Conservation (phyloP, 176 grass and related monocot genomes). For the Metroxylon sagu region DNA sequence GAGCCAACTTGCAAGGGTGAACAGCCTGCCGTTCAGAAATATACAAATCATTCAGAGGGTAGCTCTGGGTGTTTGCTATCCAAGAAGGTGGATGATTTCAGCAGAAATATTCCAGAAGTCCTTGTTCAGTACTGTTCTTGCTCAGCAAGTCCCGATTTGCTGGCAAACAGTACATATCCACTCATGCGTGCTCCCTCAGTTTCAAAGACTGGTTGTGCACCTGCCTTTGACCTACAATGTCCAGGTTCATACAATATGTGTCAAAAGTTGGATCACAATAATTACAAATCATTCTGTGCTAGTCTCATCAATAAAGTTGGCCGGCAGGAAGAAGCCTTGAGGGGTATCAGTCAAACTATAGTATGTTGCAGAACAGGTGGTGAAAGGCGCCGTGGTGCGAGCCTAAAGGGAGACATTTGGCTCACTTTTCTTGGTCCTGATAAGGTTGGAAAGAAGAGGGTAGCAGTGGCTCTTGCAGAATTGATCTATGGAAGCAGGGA, state of each 20-base stretch:
- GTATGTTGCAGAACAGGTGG: conserved; percentile 17
- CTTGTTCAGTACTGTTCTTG: conserved; percentile 28
- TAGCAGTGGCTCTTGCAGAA: conserved; percentile 59
- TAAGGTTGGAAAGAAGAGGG: conserved; percentile 49
- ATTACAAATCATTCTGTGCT: conserved; percentile 62
- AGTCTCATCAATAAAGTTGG: conserved; percentile 60
- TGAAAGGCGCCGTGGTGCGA: conserved; percentile 33
- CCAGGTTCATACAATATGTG: conserved; percentile 15
- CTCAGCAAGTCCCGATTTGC: conserved; percentile 3
- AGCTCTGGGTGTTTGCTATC: conserved; percentile 13
- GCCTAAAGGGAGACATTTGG: conserved; percentile 70
- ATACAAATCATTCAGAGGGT: conserved; percentile 19
- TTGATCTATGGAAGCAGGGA: conserved; percentile 45
- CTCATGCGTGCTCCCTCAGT: conserved; percentile 25
- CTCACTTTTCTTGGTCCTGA: conserved; percentile 74
- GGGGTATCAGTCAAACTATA: conserved; percentile 45
- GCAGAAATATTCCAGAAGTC: conserved; percentile 23
- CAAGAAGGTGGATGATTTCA: conserved; percentile 35
- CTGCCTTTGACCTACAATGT: conserved; percentile 46
- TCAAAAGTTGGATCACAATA: conserved; percentile 43
- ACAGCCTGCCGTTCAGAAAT: conserved; percentile 8
- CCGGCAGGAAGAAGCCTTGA: conserved; percentile 76
- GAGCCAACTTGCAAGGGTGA: conserved; percentile 38
- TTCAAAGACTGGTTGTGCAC: conserved; percentile 20
- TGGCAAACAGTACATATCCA: conserved; percentile 14